phyloP scores from a whole-genome alignment of 1,284 basidiomycete genomes.

The Cryptococcus sp. region DNA sequence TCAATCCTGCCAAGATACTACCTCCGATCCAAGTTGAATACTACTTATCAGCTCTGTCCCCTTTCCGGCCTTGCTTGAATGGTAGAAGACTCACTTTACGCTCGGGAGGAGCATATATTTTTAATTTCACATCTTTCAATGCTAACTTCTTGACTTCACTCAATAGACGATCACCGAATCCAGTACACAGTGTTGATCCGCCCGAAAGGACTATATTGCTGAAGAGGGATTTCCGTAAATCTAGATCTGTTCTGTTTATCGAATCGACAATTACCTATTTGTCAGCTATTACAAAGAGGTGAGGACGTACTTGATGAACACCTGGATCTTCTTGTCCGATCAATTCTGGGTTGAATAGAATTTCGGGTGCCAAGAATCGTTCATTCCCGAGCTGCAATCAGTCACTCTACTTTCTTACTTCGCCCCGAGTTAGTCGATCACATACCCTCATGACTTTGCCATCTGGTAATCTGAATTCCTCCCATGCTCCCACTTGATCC shows the following conservation, averaged over 20 bases:
- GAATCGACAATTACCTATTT: constrained; percentile 52
- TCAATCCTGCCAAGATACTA: constrained; percentile 88
- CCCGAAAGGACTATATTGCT: constrained; percentile 96
- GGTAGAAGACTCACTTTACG: constrained; percentile 59
- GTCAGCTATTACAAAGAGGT: constrained; percentile 63
- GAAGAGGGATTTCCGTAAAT: constrained; percentile 90
- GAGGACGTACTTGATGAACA: constrained; percentile 86
- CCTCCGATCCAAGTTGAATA: constrained; percentile 99
- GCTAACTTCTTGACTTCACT: constrained; percentile 95
- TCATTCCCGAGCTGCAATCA: constrained; percentile 77
- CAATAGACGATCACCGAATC: constrained; percentile 91
- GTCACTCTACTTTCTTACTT: too few species aligned
- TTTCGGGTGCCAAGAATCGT: constrained; percentile 94
- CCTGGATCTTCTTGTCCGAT: constrained; percentile 95
- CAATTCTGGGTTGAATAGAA: constrained; percentile 95
- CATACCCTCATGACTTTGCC: constrained; percentile 85
- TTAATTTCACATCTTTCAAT: constrained; percentile 97
- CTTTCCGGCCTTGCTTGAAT: background rate
- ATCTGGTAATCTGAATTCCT: constrained; percentile 93
- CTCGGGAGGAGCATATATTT: constrained; percentile 99
- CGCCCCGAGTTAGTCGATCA: constrained; percentile 3
- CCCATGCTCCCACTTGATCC: constrained; percentile 65
- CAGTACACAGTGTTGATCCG: constrained; percentile 89
- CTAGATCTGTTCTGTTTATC: constrained; percentile 56
- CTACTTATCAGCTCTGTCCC: constrained; percentile 17